Evolutionary conservation across 805 yeast genomes (phyloP).

Genomic region (Kluyveromyces nonfermentans): DNA sequence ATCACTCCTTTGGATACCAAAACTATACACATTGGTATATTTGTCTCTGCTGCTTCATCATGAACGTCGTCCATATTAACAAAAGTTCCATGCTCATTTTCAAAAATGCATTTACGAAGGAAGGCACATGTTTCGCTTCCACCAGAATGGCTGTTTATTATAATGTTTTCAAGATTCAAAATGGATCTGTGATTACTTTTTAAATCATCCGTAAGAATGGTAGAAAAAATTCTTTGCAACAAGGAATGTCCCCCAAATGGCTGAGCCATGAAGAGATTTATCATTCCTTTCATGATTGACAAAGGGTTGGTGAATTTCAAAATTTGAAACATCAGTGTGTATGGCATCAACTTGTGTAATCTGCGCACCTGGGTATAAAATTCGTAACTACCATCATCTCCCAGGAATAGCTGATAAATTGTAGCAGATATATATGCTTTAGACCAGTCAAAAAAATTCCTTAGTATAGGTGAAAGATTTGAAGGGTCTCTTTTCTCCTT

Average conservation of each 20-base stretch:
- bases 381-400: conserved; percentile 74
- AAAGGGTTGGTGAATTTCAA: conserved; percentile 81
- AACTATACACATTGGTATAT: conserved; percentile 20
- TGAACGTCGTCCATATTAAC: conserved; percentile 25
- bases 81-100: conserved; percentile 25
- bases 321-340: conserved; percentile 64
- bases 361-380: conserved; percentile 59
- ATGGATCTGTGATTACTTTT: conserved; percentile 50
- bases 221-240: conserved; percentile 64
- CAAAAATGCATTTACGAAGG: conserved; percentile 26
- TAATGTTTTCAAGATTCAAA: conserved; percentile 34
- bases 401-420: conserved; percentile 68
- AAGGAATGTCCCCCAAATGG: conserved; percentile 61
- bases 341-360: conserved; percentile 74
- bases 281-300: conserved; percentile 65
- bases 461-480: conserved; percentile 57
- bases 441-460: conserved; percentile 70
- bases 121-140: conserved; percentile 22
- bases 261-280: conserved; percentile 77
- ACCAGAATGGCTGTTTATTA: conserved; percentile 18
- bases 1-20: conserved; percentile 20
- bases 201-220: conserved; percentile 67
- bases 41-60: conserved; percentile 23
- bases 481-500: conserved; percentile 42
- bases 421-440: conserved; percentile 80